Percentiles rank a stretch among this genome's conserved stretches.
Evolutionary conservation across 805 yeast species (phyloP).

Genomic region (Millerozyma miso): DNA sequence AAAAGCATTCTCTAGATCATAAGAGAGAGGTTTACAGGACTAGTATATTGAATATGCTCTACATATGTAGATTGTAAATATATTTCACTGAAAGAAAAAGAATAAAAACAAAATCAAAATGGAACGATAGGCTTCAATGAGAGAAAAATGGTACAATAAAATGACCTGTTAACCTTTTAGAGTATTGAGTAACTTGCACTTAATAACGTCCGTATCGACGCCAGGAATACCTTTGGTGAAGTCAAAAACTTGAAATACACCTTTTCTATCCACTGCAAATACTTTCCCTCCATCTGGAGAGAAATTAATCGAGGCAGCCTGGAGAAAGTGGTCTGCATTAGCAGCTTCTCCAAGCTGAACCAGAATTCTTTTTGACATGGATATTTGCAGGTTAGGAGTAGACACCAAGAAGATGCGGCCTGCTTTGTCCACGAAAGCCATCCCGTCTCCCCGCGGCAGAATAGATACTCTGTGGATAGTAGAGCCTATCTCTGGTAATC

Average conservation of each 20-base stretch:
- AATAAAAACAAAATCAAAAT: too few species aligned
- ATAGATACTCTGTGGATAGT: constrained; percentile 68
- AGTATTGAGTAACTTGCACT: constrained; percentile 55
- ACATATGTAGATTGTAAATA: too few species aligned
- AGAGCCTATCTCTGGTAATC: constrained; percentile 77
- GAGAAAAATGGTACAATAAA: too few species aligned
- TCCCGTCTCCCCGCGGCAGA: constrained; percentile 83
- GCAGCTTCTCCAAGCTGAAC: constrained; percentile 75
- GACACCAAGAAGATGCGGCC: constrained; percentile 72
- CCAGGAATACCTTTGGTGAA: constrained; percentile 82
- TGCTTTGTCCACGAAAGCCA: constrained; percentile 73
- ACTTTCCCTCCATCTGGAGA: constrained; percentile 79
- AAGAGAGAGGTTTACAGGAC: too few species aligned
- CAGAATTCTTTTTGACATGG: constrained; percentile 39
- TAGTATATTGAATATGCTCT: too few species aligned
- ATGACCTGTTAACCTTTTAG: too few species aligned
- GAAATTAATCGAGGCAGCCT: constrained; percentile 75
- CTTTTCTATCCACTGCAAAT: constrained; percentile 76
- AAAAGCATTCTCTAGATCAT: too few species aligned
- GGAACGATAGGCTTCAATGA: too few species aligned
- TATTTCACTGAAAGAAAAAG: too few species aligned
- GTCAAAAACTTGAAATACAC: constrained; percentile 73
- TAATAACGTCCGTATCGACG: constrained; percentile 59
- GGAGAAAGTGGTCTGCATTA: constrained; percentile 64
- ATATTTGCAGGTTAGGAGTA: constrained; percentile 44